Conservation (phyloP, 2,329 filamentous ascomycete species). For the Pyrenochaeta sp. region DNA sequence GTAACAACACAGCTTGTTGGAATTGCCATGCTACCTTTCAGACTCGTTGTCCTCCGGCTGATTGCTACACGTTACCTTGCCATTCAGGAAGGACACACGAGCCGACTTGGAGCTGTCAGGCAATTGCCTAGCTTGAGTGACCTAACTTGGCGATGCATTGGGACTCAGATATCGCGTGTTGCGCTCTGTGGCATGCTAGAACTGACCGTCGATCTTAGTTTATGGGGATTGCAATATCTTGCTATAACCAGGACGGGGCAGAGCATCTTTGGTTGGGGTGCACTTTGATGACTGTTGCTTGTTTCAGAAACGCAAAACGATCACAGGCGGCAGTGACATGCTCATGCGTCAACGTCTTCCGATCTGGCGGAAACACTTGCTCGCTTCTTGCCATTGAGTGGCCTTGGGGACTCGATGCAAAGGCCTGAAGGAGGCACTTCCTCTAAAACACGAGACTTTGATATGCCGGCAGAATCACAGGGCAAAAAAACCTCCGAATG, state of each 20-base stretch:
- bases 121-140: slow-evolving; percentile 13
- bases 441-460: slow-evolving; percentile 9
- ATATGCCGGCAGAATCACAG: slow-evolving; percentile 8
- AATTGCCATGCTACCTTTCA: slow-evolving; percentile 42
- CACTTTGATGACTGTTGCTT: slow-evolving; percentile 28
- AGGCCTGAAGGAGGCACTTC: slow-evolving; percentile 17
- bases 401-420: slow-evolving; percentile 13
- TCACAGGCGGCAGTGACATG: slow-evolving; percentile 7
- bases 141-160: slow-evolving; percentile 26
- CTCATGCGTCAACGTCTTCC: not conserved
- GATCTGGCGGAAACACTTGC: slow-evolving; percentile 2
- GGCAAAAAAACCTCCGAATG: slow-evolving; percentile 9
- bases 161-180: slow-evolving; percentile 39
- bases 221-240: slow-evolving; percentile 47
- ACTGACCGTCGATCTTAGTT: slow-evolving; percentile 40
- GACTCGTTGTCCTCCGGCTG: slow-evolving; percentile 38
- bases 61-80: slow-evolving; percentile 43
- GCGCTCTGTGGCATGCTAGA: slow-evolving; percentile 44
- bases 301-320: not conserved
- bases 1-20: slow-evolving; percentile 43
- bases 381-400: not conserved
- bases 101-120: slow-evolving; percentile 16
- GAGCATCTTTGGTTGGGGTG: slow-evolving; percentile 45
- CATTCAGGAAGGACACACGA: slow-evolving; percentile 8
- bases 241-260: slow-evolving; percentile 39